phyloP scores from a whole-genome alignment of 108 stramenopile genomes.

The Pseudonitzschia delicatissima region DNA sequence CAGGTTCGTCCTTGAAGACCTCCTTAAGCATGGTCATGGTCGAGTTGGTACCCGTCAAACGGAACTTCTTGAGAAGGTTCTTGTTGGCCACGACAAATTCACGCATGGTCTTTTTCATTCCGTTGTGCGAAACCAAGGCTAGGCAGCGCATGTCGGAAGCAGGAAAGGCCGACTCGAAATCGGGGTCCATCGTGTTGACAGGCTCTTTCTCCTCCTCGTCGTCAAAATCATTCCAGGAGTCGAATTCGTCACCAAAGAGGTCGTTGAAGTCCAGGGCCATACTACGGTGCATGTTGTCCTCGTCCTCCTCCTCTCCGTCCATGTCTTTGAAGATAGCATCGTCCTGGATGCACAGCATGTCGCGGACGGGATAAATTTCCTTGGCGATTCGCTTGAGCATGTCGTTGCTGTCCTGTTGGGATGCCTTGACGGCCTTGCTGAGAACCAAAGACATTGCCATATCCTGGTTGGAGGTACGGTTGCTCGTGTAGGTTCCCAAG shows the following conservation, averaged over 20 bases:
- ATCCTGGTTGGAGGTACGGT: not conserved
- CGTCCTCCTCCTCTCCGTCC: no score
- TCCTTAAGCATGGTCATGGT: conserved; percentile 33
- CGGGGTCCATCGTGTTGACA: not conserved
- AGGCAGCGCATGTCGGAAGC: conserved; percentile 29
- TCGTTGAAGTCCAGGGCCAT: not conserved
- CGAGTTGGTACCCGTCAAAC: conserved; percentile 32
- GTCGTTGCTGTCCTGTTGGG: not conserved
- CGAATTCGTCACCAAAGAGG: not conserved
- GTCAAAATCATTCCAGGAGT: not conserved
- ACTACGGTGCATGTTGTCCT: no score
- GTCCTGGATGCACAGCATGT: not conserved
- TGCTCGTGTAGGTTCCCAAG: not conserved
- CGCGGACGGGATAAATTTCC: not conserved
- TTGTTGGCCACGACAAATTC: conserved; percentile 30
- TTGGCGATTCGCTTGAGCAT: not conserved
- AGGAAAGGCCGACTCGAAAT: conserved; percentile 21
- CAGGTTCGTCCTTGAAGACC: conserved; percentile 25
- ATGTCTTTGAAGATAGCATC: not conserved
- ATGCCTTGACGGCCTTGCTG: not conserved
- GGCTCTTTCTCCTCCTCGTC: not conserved
- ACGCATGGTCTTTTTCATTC: conserved; percentile 40
- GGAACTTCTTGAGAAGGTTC: conserved; percentile 34
- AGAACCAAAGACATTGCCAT: not conserved
- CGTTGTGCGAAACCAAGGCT: conserved; percentile 33